Conservation (phyloP, 192 early-diverging fungal genomes). For the Coemansia sp. region DNA sequence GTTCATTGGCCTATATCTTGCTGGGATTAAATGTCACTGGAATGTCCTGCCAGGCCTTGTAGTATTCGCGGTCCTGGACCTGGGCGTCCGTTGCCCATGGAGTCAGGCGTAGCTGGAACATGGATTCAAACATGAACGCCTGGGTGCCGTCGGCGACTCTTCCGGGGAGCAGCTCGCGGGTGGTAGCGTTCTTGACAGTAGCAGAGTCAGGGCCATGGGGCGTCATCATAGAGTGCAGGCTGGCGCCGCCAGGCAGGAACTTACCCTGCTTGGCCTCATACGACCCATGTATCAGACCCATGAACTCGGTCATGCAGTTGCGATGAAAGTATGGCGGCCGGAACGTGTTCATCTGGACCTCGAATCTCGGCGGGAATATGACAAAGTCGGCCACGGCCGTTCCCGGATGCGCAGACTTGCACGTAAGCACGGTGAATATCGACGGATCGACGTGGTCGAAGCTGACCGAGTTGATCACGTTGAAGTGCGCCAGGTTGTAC, state of each 20-base stretch:
- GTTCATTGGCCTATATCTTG: constrained; percentile 19
- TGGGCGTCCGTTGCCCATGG: constrained; percentile 74
- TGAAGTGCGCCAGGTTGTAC: constrained; percentile 83
- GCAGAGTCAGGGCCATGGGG: constrained; percentile 89
- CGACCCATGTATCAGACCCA: constrained; percentile 88
- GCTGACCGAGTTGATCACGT: constrained; percentile 81
- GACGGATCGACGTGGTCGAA: constrained; percentile 93
- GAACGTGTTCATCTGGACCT: constrained; percentile 86
- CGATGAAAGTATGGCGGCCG: constrained; percentile 97
- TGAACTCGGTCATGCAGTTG: constrained; percentile 98
- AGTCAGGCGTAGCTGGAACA: constrained; percentile 73
- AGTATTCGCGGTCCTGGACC: constrained; percentile 82
- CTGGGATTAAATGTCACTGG: constrained; percentile 46
- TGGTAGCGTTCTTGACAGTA: constrained; percentile 71
- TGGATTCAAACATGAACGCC: constrained; percentile 96
- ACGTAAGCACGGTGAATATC: constrained; percentile 93
- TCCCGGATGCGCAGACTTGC: constrained; percentile 80
- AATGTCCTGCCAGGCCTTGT: constrained; percentile 78
- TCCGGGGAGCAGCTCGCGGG: constrained; percentile 68
- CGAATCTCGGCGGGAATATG: constrained; percentile 94
- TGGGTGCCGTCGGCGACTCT: constrained; percentile 79
- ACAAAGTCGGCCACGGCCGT: constrained; percentile 92
- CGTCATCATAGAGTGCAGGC: constrained; percentile 78
- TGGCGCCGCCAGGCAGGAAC: constrained; percentile 89
- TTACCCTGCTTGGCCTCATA: constrained; percentile 94